phyloP scores from a whole-genome alignment of 2,329 filamentous ascomycete species.

The Claviceps humidiphila region DNA sequence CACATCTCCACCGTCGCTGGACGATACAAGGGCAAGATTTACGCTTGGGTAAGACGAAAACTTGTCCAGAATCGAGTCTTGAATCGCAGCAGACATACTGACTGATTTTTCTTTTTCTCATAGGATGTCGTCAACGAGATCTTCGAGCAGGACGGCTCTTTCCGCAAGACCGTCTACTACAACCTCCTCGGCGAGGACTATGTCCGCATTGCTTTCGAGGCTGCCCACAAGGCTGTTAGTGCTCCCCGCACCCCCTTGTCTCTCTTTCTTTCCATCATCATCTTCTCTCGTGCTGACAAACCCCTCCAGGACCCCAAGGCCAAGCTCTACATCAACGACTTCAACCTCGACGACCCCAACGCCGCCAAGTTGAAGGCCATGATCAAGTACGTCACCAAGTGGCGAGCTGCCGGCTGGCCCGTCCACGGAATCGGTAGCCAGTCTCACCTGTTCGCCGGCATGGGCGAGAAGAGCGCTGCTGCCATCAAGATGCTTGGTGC shows the following conservation, averaged over 20 bases:
- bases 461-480: conserved; percentile 28
- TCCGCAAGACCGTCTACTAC: conserved; percentile 51
- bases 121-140: conserved; percentile 2
- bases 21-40: not conserved
- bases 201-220: conserved; percentile 55
- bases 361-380: conserved; percentile 46
- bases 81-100: not conserved
- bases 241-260: too few species aligned
- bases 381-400: conserved; percentile 47
- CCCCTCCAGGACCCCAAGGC: conserved; percentile 42
- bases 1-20: not conserved
- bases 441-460: not conserved
- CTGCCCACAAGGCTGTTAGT: conserved; percentile 41
- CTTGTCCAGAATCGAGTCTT: not conserved
- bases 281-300: not conserved
- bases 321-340: conserved; percentile 67
- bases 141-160: conserved; percentile 45
- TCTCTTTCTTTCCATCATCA: not conserved
- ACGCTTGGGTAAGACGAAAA: not conserved
- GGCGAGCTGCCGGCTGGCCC: conserved; percentile 34
- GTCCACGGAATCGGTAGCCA: not conserved
- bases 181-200: conserved; percentile 57
- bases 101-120: not conserved
- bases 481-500: conserved; percentile 40
- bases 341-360: conserved; percentile 49